Evolutionary conservation across 768 basidiomycete genomes (phyloP).

Genomic region (Daedaleopsis nitida): DNA sequence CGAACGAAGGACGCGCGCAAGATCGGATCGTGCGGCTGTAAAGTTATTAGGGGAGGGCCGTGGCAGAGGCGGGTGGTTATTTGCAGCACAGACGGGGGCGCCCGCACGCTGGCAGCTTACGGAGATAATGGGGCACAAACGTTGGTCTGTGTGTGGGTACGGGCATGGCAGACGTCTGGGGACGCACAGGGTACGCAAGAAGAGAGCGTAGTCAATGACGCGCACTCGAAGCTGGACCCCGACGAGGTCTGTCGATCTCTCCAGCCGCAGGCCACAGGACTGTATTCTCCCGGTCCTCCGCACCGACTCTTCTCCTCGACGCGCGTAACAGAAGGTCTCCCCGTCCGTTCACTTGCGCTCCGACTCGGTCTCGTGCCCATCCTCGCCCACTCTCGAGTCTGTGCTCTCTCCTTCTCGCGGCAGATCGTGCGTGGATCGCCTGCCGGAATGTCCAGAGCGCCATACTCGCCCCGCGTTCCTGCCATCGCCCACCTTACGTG

Average conservation of each 20-base stretch:
- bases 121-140: background rate
- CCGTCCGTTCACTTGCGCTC: background rate
- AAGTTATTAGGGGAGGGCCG: background rate
- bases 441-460: background rate
- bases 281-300: background rate
- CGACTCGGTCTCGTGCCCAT: background rate
- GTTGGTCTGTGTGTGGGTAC: too few species aligned
- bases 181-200: too few species aligned
- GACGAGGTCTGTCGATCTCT: too few species aligned
- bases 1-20: too few species aligned
- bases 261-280: too few species aligned
- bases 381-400: too few species aligned
- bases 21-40: background rate
- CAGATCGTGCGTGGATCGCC: constrained; percentile 7
- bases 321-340: constrained; percentile 10
- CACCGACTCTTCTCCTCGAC: background rate
- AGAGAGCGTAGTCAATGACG: too few species aligned
- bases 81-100: background rate
- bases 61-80: background rate
- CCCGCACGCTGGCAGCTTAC: too few species aligned
- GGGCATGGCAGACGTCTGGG: too few species aligned
- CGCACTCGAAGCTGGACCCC: too few species aligned
- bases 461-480: constrained; percentile 7
- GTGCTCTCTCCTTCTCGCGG: background rate
- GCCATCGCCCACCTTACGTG: constrained; percentile 16